These are phyloP conservation scores for Spiraea crenata DNA, from an alignment of 331 rosid genomes.

Conservation along the genomic window DNA sequence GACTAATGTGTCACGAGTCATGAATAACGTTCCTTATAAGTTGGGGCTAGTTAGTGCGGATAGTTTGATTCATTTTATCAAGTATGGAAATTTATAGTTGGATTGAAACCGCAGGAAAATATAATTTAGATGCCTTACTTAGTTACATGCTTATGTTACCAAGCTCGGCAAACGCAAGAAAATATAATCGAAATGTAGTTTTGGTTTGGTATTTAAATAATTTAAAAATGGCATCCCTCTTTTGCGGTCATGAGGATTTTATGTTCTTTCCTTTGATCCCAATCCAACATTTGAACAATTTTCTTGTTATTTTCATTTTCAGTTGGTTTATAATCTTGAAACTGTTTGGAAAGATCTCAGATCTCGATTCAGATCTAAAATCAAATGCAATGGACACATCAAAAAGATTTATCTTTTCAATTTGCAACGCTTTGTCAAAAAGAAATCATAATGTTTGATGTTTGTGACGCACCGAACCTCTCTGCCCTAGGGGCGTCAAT, in stretches of 20 bases:
- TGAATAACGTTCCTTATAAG: not conserved
- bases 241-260: not conserved
- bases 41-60: no score
- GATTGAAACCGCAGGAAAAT: no score
- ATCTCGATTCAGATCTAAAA: not conserved
- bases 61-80: no score
- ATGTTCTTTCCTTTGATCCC: not conserved
- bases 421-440: not conserved
- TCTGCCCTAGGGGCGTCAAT: not conserved
- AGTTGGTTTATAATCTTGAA: not conserved
- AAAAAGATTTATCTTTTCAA: not conserved
- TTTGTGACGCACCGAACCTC: conserved; percentile 1
- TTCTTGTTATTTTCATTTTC: not conserved
- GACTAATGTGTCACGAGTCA: not conserved
- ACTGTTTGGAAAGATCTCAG: not conserved
- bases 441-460: conserved; percentile 1
- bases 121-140: no score
- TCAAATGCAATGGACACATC: not conserved
- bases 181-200: no score
- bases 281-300: not conserved
- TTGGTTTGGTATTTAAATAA: no score
- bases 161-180: no score
- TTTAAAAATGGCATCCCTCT: no score
- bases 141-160: no score
- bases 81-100: no score